Percentiles rank a stretch among this genome's conserved stretches.
Evolutionary conservation across 139 green algal genomes (phyloP).

Genomic region (Coelastrella sp.): DNA sequence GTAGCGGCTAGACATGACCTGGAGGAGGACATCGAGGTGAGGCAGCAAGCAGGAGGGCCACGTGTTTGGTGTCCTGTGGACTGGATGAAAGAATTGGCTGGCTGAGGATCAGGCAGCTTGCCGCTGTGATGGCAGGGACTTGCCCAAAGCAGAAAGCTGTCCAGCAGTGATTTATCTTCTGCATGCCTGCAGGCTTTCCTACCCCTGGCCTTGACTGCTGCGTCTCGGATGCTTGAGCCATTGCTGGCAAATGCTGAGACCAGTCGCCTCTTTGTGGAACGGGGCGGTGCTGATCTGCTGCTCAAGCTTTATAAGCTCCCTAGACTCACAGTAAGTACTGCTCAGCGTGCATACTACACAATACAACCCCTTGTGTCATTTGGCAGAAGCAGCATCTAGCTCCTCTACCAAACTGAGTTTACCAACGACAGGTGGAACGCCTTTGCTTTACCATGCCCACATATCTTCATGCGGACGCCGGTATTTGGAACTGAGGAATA

Average conservation of each 20-base stretch:
- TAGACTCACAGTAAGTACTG: constrained; percentile 56
- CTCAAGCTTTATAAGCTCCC: constrained; percentile 86
- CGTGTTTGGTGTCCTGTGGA: not conserved
- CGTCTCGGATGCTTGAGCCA: constrained; percentile 86
- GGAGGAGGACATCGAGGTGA: constrained; percentile 41
- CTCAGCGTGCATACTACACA: too few relatives aligned
- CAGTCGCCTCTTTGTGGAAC: constrained; percentile 79
- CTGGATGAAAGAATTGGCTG: not conserved
- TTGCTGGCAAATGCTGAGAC: constrained; percentile 81
- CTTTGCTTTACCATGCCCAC: not conserved
- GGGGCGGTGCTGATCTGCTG: constrained; percentile 80
- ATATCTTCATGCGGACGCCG: not conserved
- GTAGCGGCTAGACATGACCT: not conserved
- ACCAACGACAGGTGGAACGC: too few relatives aligned
- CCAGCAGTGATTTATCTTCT: not conserved
- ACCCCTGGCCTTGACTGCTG: constrained; percentile 77
- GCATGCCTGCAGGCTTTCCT: constrained; percentile 55
- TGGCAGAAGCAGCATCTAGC: too few relatives aligned
- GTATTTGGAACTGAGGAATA: too few relatives aligned
- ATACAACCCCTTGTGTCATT: too few relatives aligned
- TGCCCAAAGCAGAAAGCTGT: not conserved
- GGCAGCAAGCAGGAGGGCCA: not conserved
- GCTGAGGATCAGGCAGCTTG: not conserved
- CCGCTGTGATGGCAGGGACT: not conserved
- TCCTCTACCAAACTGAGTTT: too few relatives aligned